Percentiles rank a stretch among this genome's conserved stretches.
Evolutionary conservation across 1,284 basidiomycete genomes (phyloP).

Genomic region (Boletus hoseneyae): DNA sequence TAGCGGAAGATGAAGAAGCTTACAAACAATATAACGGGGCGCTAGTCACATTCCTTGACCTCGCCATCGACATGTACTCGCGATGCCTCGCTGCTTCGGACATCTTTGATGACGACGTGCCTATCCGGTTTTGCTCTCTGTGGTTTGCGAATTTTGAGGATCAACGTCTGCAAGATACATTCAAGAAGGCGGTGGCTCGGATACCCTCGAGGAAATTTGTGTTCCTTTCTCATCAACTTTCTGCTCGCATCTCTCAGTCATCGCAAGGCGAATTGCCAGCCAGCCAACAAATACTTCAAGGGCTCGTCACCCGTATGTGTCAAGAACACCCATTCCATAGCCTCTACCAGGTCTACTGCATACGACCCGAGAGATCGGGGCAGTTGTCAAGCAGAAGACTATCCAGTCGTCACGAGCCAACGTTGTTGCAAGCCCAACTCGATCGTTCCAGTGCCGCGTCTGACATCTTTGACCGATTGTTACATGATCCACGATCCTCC

Average conservation of each 20-base stretch:
- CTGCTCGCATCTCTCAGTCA: conserved; percentile 71
- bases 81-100: conserved; percentile 68
- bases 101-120: conserved; percentile 70
- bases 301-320: conserved; percentile 74
- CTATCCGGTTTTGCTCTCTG: conserved; percentile 83
- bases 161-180: conserved; percentile 47
- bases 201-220: conserved; percentile 91
- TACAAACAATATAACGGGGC: conserved; percentile 59
- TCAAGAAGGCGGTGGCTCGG: conserved; percentile 50
- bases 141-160: conserved; percentile 87
- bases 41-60: conserved; percentile 63
- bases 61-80: conserved; percentile 84
- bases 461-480: conserved; percentile 64
- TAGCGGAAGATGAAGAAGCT: conserved; percentile 58
- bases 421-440: conserved; percentile 31
- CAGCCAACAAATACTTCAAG: conserved; percentile 66
- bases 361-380: conserved; percentile 41
- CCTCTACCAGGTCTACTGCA: conserved; percentile 85
- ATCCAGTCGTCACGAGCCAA: conserved; percentile 40
- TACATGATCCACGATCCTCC: conserved; percentile 37
- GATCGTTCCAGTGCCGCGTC: conserved; percentile 68
- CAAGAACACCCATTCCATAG: conserved; percentile 93
- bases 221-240: conserved; percentile 88
- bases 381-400: conserved; percentile 34
- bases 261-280: conserved; percentile 31